Percentiles rank a stretch among this genome's conserved stretches.
phyloP scores from a whole-genome alignment of 208 protist genomes.

The Trypanosomatidae sp. region DNA sequence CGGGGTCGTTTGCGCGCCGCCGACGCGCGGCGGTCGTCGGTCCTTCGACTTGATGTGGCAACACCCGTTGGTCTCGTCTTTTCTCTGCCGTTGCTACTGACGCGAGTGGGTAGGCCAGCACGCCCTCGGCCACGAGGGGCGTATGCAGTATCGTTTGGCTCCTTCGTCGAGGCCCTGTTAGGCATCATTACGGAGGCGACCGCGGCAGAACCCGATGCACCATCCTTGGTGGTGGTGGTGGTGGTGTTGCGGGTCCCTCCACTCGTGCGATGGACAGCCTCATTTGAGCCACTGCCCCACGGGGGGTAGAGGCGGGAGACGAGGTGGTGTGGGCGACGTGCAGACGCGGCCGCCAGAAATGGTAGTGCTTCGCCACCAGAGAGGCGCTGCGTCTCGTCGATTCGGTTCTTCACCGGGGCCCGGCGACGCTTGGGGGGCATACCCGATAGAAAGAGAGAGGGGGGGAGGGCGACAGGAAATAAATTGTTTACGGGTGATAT shows the following conservation, averaged over 20 bases:
- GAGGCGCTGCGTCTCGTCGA: conserved; percentile 22
- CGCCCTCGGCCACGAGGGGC: background rate
- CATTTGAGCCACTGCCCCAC: conserved; percentile 6
- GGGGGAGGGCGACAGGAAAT: background rate
- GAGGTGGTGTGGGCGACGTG: conserved; percentile 23
- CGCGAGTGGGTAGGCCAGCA: conserved; percentile 1
- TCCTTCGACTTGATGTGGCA: background rate
- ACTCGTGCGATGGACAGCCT: background rate
- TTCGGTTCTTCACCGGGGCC: background rate
- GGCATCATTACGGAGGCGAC: background rate
- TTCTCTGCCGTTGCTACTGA: background rate
- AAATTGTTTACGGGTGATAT: background rate
- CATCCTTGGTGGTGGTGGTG: background rate
- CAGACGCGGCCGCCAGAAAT: background rate
- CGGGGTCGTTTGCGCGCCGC: conserved; percentile 13
- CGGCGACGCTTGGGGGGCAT: conserved; percentile 28
- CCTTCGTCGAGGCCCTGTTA: background rate
- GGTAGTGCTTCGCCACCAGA: background rate
- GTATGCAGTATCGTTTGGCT: background rate
- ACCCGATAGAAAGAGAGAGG: conserved; percentile 8
- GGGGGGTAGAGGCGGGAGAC: conserved; percentile 22
- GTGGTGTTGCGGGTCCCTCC: background rate
- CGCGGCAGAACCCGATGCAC: background rate
- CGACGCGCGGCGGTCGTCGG: background rate
- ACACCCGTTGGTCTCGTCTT: background rate